Conservation (phyloP, 2,329 filamentous ascomycete species). For the Penicillium digitatum region DNA sequence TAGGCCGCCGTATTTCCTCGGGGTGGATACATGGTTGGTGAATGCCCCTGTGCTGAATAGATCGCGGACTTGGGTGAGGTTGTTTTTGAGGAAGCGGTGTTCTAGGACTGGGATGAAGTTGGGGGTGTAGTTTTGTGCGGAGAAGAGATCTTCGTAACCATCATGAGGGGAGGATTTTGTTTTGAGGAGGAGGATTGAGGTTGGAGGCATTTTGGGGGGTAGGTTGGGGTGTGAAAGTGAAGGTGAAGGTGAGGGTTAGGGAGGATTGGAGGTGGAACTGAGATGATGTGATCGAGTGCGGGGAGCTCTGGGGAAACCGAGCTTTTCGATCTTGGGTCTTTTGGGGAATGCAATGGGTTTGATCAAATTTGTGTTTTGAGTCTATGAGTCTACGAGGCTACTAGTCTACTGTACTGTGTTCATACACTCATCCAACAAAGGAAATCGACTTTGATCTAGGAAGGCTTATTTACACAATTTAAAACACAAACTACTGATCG, state of each 20-base stretch:
- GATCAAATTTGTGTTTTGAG: not conserved
- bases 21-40: not conserved
- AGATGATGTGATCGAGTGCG: constrained; percentile 1
- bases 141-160: constrained; percentile 46
- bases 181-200: constrained; percentile 45
- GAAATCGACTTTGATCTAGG: constrained; percentile 38
- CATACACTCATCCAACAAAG: constrained; percentile 23
- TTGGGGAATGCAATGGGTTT: too few species aligned
- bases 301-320: constrained; percentile 1
- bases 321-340: not conserved
- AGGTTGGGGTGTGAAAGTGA: not conserved
- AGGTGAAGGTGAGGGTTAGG: not conserved
- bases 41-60: constrained; percentile 37
- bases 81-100: constrained; percentile 39
- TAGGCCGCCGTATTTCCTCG: constrained; percentile 43
- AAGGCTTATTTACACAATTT: constrained; percentile 41
- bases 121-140: constrained; percentile 31
- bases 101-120: constrained; percentile 47
- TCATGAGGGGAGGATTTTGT: constrained; percentile 46
- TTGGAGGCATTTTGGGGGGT: constrained; percentile 21
- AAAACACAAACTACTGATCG: constrained; percentile 61
- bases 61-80: constrained; percentile 34
- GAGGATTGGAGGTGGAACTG: not conserved
- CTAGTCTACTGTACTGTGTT: not conserved
- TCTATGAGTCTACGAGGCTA: not conserved